Evolutionary conservation across 2,329 filamentous ascomycete species (phyloP).

Genomic region (Byssochlamys sp.): DNA sequence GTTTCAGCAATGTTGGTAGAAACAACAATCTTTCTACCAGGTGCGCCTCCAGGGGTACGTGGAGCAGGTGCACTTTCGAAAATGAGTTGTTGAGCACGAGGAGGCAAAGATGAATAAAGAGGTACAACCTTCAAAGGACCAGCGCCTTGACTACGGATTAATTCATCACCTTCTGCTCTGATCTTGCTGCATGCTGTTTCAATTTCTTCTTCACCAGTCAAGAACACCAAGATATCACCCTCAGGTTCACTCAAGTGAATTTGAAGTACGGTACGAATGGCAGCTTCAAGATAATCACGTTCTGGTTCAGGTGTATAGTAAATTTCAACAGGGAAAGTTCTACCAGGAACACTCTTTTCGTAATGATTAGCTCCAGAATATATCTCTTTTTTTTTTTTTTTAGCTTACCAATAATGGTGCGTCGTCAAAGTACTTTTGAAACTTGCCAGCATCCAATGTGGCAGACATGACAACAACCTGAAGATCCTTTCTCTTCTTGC

Average conservation of each 20-base stretch:
- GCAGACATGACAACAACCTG: conserved; percentile 99
- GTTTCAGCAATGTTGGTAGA: conserved; percentile 98
- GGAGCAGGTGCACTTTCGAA: conserved; percentile 79
- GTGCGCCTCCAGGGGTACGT: conserved; percentile 62
- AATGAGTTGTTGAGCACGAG: conserved; percentile 85
- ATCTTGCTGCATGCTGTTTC: conserved; percentile 94
- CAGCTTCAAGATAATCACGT: conserved; percentile 91
- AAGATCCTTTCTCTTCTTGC: conserved; percentile 69
- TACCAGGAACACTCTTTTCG: conserved; percentile 91
- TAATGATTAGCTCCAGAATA: too few relatives aligned
- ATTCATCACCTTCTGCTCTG: conserved; percentile 76
- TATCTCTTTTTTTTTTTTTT: too few relatives aligned
- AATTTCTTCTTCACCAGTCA: conserved; percentile 97
- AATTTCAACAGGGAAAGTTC: conserved; percentile 93
- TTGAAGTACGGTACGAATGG: conserved; percentile 86
- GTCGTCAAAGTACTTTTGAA: conserved; percentile 92
- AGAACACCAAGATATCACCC: conserved; percentile 85
- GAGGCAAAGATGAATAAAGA: conserved; percentile 85
- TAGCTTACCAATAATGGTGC: conserved; percentile 82
- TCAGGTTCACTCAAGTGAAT: conserved; percentile 89
- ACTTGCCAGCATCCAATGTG: conserved; percentile 93
- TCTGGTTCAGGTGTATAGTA: conserved; percentile 97
- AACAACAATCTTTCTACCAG: conserved; percentile 87
- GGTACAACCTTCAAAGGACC: conserved; percentile 85
- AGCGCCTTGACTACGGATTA: conserved; percentile 80